These are phyloP conservation scores for Drechslerella dactyloides DNA, from an alignment of 2,329 filamentous ascomycete genomes.

Conservation along the genomic window DNA sequence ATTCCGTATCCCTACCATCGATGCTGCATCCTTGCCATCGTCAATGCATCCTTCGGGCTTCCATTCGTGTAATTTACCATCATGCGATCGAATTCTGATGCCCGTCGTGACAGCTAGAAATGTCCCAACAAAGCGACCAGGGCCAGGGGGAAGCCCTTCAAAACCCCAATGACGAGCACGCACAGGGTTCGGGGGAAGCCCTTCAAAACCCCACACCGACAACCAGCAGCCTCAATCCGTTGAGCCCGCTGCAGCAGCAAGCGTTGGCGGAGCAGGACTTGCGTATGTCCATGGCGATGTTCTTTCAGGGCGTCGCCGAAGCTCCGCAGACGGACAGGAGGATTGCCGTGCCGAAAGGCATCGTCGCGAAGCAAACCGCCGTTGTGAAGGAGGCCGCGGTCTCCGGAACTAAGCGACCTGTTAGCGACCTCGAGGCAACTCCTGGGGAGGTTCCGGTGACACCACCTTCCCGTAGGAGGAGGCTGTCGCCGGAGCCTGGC, in stretches of 20 bases:
- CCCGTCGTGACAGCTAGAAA: not conserved
- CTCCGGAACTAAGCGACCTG: too few species aligned
- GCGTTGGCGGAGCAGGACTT: not conserved
- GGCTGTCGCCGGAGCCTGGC: not conserved
- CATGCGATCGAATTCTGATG: not conserved
- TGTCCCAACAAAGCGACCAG: not conserved
- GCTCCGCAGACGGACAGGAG: not conserved
- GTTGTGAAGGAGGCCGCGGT: too few species aligned
- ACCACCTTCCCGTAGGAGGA: too few species aligned
- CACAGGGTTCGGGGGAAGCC: not conserved
- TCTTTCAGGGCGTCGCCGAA: not conserved
- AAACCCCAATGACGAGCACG: not conserved
- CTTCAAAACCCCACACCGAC: slow-evolving; percentile 8
- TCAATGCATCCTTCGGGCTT: not conserved
- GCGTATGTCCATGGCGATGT: not conserved
- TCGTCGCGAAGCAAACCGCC: too few species aligned
- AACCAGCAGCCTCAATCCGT: not conserved
- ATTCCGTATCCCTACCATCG: too few species aligned
- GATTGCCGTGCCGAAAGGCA: not conserved
- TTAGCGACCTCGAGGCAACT: not conserved
- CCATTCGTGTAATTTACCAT: too few species aligned
- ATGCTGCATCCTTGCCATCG: not conserved
- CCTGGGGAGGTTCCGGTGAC: slow-evolving; percentile 1
- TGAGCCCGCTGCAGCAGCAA: slow-evolving; percentile 3
- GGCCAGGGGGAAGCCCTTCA: slow-evolving; percentile 11